Evolutionary conservation across 192 early-diverging fungal genomes (phyloP).

Genomic region (Funneliformis mosseae): DNA sequence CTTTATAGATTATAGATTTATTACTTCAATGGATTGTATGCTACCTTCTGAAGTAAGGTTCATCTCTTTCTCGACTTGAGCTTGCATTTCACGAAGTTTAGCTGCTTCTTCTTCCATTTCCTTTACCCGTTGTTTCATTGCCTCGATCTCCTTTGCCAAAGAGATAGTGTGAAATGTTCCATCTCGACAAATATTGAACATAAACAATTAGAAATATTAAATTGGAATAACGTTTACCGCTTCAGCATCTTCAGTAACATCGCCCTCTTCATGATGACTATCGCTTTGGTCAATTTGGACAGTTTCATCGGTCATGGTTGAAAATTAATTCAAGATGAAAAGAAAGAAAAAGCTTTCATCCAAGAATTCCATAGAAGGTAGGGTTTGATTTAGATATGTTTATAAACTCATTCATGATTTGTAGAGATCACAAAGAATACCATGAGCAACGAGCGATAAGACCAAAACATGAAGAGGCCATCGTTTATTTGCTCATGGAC

Average conservation of each 20-base stretch:
- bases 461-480: neutral
- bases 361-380: constrained; percentile 15
- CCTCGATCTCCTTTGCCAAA: constrained; percentile 52
- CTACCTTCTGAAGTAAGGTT: constrained; percentile 56
- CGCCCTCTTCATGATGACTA: constrained; percentile 22
- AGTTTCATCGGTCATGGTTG: constrained; percentile 26
- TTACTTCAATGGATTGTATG: neutral
- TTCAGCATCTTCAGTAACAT: constrained; percentile 30
- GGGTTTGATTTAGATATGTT: constrained; percentile 18
- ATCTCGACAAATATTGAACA: neutral
- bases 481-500: constrained; percentile 12
- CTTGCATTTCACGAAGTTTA: constrained; percentile 78
- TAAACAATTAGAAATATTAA: neutral
- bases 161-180: neutral
- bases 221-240: constrained; percentile 11
- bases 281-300: neutral
- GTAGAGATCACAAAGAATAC: constrained; percentile 10
- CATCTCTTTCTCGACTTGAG: constrained; percentile 75
- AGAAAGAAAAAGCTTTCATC: neutral
- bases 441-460: constrained; percentile 10
- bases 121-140: constrained; percentile 74
- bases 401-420: neutral
- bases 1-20: neutral
- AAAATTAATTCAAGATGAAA: neutral
- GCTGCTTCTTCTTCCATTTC: constrained; percentile 86